Conservation (phyloP, 2,329 filamentous ascomycete species). For the Colletotrichum siamense region DNA sequence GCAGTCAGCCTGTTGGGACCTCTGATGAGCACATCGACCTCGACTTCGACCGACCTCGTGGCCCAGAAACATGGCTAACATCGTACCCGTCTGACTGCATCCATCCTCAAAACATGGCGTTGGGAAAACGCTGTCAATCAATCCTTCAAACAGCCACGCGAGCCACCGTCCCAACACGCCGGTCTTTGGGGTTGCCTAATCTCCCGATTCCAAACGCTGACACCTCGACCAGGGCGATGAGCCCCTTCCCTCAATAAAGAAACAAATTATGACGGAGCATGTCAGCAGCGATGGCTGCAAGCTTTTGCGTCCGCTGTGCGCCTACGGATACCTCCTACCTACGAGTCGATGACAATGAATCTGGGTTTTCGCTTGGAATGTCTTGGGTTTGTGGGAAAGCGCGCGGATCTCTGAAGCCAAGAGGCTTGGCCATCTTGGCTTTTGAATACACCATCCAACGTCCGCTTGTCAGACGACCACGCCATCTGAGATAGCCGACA, state of each 20-base stretch:
- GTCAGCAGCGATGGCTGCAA: background rate
- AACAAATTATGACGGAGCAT: background rate
- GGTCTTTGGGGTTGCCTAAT: background rate
- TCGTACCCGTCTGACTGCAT: background rate
- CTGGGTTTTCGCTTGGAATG: background rate
- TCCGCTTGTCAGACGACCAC: background rate
- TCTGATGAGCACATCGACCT: background rate
- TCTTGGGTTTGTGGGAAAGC: background rate
- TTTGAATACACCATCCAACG: background rate
- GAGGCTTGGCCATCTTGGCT: conserved; percentile 5
- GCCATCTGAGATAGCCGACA: conserved; percentile 4
- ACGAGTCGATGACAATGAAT: conserved; percentile 11
- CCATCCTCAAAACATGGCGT: background rate
- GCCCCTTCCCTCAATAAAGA: background rate
- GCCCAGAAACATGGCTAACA: background rate
- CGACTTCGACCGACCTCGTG: background rate
- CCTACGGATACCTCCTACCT: background rate
- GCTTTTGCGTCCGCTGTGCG: background rate
- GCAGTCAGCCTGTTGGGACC: background rate
- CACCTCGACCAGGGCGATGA: background rate
- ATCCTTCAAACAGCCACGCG: background rate
- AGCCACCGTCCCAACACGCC: background rate
- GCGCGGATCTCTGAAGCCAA: conserved; percentile 18
- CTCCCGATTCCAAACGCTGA: background rate
- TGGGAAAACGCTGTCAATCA: background rate